phyloP scores from a whole-genome alignment of 768 basidiomycete genomes.

The Pulveroboletus sp. region DNA sequence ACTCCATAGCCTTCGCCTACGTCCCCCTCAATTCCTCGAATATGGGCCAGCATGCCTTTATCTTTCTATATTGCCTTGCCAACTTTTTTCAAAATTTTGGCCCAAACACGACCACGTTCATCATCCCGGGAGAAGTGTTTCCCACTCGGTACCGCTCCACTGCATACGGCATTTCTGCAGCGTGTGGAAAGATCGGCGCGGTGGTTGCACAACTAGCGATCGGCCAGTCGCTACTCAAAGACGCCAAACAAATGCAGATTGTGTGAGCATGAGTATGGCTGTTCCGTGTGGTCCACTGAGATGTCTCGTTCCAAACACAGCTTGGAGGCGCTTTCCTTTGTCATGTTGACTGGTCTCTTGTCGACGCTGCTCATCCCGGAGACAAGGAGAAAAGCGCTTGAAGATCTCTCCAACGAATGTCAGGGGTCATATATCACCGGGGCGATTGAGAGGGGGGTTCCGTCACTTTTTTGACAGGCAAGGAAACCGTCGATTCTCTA shows the following conservation, averaged over 20 bases:
- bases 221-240: constrained; percentile 52
- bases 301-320: constrained; percentile 27
- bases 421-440: constrained; percentile 54
- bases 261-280: constrained; percentile 43
- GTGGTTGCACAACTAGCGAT: constrained; percentile 78
- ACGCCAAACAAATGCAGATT: constrained; percentile 53
- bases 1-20: constrained; percentile 53
- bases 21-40: constrained; percentile 47
- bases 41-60: constrained; percentile 49
- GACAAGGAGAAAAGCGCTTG: constrained; percentile 60
- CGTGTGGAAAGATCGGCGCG: constrained; percentile 68
- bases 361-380: constrained; percentile 82
- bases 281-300: background rate
- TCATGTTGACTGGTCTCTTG: constrained; percentile 81
- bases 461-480: background rate
- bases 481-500: background rate
- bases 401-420: constrained; percentile 68
- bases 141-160: constrained; percentile 70
- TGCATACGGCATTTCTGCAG: constrained; percentile 76
- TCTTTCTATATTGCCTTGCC: constrained; percentile 26
- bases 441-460: constrained; percentile 12
- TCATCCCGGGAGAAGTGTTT: constrained; percentile 74
- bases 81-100: constrained; percentile 18
- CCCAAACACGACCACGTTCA: constrained; percentile 58
- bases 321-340: constrained; percentile 72